Percentiles rank a stretch among this genome's conserved stretches.
Conservation (phyloP, 768 basidiomycete species). For the Candolleomyces efflorescens region DNA sequence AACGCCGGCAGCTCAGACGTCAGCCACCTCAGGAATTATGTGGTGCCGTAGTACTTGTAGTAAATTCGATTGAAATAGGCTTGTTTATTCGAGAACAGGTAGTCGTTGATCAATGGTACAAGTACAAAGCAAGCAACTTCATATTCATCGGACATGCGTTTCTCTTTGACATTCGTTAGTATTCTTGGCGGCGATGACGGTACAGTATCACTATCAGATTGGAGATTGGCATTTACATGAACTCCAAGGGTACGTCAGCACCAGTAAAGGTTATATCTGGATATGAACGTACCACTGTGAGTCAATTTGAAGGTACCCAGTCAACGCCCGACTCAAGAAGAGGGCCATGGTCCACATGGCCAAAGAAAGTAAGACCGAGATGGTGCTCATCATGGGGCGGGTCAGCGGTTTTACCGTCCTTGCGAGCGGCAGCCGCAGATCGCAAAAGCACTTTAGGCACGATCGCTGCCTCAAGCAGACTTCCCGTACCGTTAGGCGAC, state of each 20-base stretch:
- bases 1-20: too few species aligned
- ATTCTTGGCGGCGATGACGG: too few species aligned
- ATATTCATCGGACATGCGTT: too few species aligned
- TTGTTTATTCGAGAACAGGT: too few species aligned
- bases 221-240: too few species aligned
- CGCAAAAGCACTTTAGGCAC: neutral
- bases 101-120: too few species aligned
- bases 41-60: too few species aligned
- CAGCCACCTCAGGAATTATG: too few species aligned
- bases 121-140: too few species aligned
- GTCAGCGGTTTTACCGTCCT: neutral
- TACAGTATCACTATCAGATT: too few species aligned
- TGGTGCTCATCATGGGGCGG: neutral
- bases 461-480: neutral
- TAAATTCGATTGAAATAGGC: too few species aligned
- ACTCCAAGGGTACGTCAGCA: neutral
- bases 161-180: too few species aligned
- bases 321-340: neutral
- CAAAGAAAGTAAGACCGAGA: neutral
- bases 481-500: neutral
- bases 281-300: neutral
- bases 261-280: neutral
- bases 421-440: neutral
- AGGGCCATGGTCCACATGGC: neutral
- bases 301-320: neutral